Conservation (phyloP, 805 yeast genomes). For the Lachancea quebecensis region DNA sequence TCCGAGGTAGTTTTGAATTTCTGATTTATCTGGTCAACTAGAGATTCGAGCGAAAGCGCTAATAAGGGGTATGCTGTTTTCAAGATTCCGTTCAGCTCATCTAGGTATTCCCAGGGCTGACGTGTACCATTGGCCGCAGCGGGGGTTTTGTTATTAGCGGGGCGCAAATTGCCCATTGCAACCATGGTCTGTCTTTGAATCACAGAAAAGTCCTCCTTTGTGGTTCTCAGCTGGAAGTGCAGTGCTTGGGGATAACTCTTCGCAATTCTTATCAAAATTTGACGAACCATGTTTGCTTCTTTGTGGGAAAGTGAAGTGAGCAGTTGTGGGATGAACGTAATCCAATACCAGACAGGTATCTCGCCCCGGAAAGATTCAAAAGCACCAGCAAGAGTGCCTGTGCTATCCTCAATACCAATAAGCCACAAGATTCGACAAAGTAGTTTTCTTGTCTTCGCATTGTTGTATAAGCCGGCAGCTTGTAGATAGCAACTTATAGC, state of each 20-base stretch:
- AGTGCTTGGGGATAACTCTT: constrained; percentile 96
- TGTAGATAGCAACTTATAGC: constrained; percentile 94
- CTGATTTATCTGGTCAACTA: constrained; percentile 92
- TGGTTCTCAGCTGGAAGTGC: constrained; percentile 91
- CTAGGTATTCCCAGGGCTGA: constrained; percentile 91
- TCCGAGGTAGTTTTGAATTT: constrained; percentile 90
- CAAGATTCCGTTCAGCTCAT: constrained; percentile 87
- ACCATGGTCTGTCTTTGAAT: constrained; percentile 69
- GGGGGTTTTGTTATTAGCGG: constrained; percentile 20
- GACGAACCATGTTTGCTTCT: constrained; percentile 85
- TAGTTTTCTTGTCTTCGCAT: constrained; percentile 80
- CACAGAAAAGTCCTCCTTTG: constrained; percentile 87
- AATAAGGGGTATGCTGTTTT: constrained; percentile 94
- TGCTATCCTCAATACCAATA: constrained; percentile 79
- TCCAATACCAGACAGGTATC: constrained; percentile 99
- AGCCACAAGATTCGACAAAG: constrained; percentile 91
- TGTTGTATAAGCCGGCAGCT: constrained; percentile 95
- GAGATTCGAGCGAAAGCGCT: constrained; percentile 86
- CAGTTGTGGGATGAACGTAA: constrained; percentile 91
- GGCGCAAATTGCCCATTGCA: constrained; percentile 34
- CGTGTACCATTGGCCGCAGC: constrained; percentile 31
- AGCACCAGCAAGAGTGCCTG: constrained; percentile 75
- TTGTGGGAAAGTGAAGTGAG: constrained; percentile 82
- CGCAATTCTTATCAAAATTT: constrained; percentile 83
- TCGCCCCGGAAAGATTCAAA: constrained; percentile 92